phyloP scores from a whole-genome alignment of 176 grass and related monocot genomes.

The Paspalum vaginatum region DNA sequence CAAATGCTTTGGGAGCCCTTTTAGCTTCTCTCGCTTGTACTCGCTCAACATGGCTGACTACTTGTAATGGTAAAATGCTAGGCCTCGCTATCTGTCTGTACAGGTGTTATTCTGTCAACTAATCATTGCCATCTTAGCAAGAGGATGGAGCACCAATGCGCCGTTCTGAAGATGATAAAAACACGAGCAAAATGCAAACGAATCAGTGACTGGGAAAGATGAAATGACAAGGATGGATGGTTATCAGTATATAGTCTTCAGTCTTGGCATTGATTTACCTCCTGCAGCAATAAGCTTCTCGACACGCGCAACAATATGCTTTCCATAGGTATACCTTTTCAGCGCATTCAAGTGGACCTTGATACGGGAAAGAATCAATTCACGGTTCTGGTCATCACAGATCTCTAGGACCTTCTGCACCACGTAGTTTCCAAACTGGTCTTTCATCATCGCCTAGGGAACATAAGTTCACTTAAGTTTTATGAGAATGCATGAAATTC shows the following conservation, averaged over 20 bases:
- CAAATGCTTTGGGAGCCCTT: slow-evolving; percentile 56
- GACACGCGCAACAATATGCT: slow-evolving; percentile 94
- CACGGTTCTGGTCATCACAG: slow-evolving; percentile 88
- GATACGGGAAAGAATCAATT: slow-evolving; percentile 88
- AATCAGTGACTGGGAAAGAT: slow-evolving; percentile 4
- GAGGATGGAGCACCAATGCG: slow-evolving; percentile 56
- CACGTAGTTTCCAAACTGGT: slow-evolving; percentile 98
- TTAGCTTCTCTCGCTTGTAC: slow-evolving; percentile 49
- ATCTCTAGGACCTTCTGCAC: slow-evolving; percentile 98
- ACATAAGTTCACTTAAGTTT: slow-evolving; percentile 14
- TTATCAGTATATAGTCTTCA: not conserved
- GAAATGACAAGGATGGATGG: not conserved
- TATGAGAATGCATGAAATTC: slow-evolving; percentile 23
- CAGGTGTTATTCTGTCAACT: slow-evolving; percentile 61
- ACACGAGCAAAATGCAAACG: not conserved
- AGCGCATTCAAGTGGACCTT: slow-evolving; percentile 98
- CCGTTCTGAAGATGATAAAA: slow-evolving; percentile 50
- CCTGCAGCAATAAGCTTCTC: slow-evolving; percentile 93
- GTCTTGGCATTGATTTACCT: slow-evolving; percentile 50
- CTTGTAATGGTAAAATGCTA: slow-evolving; percentile 58
- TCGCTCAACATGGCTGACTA: slow-evolving; percentile 60
- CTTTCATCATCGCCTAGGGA: slow-evolving; percentile 97
- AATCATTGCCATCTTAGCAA: slow-evolving; percentile 48
- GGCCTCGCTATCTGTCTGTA: slow-evolving; percentile 96
- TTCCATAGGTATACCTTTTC: slow-evolving; percentile 95